Percentiles rank a stretch among this genome's conserved stretches.
Evolutionary conservation across 306 rosid species (phyloP).

Genomic region (Mucuna pruriens): DNA sequence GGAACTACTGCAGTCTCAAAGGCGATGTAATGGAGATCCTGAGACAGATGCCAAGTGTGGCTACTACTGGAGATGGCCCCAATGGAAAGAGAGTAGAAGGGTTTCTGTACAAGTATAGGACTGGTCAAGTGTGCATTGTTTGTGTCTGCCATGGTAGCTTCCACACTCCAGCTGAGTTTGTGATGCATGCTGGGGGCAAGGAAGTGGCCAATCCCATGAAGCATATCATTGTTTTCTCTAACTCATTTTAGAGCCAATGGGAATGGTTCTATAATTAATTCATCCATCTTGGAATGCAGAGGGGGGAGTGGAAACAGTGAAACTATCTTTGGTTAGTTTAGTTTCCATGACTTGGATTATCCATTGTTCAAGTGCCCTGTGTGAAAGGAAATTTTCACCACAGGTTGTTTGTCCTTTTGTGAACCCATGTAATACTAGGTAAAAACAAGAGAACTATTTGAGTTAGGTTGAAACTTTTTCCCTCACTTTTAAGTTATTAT

Average conservation of each 20-base stretch:
- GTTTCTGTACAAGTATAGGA: constrained; percentile 57
- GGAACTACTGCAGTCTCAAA: constrained; percentile 30
- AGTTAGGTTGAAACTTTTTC: not conserved
- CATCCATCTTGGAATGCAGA: constrained; percentile 18
- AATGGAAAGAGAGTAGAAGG: constrained; percentile 68
- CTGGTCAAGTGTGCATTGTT: constrained; percentile 58
- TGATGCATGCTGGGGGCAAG: constrained; percentile 65
- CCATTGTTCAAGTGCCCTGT: not conserved
- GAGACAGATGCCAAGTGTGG: constrained; percentile 61
- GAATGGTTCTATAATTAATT: constrained; percentile 16
- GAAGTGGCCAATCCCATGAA: constrained; percentile 64
- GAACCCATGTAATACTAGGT: not conserved
- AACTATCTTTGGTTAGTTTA: constrained; percentile 8
- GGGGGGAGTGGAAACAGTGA: constrained; percentile 5
- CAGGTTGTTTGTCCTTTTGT: not conserved
- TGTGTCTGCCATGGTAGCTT: constrained; percentile 77
- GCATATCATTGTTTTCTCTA: constrained; percentile 54
- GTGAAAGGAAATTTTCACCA: constrained; percentile 1
- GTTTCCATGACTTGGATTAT: not conserved
- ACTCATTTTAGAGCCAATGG: constrained; percentile 38
- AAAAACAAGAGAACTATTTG: not conserved
- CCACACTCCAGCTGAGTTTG: constrained; percentile 67
- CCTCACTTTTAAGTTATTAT: not conserved
- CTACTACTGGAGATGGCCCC: constrained; percentile 63
- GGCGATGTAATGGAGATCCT: constrained; percentile 51